Base-by-base conservation (phyloP, 108 stramenopile genomes). In the Cafeteria roenbergensis region DNA sequence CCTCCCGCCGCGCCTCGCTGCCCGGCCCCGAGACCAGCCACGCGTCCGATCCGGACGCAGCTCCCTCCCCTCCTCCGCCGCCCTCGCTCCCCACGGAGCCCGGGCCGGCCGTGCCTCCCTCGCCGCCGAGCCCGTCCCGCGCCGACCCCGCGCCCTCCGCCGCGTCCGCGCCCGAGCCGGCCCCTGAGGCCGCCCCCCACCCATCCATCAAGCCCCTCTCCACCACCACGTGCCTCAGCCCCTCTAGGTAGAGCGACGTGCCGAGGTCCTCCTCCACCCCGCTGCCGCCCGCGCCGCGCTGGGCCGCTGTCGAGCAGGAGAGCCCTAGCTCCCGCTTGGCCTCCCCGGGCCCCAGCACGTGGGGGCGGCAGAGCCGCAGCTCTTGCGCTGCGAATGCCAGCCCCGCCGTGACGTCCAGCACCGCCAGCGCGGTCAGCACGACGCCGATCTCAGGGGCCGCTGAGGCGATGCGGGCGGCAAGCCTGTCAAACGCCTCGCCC, bases 211-310 rank as follows among this genome's bases (percentile, higher is more conserved):
- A 25, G n/a, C 29, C 37, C 34, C 30, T 8, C 53, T 69, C 68
- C 28, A 69, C 61, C 0, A 69, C 68, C 1, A 63, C 30, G 25
- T 69, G 68, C 33, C 68, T 22, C n/a, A 9, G 21, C n/a, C 36
- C 34, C 34, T 61, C 2, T 2, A 61, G 59, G n/a, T 26, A 12
- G 24, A 61, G 59, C 8, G 36, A 28, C 2, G 21, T 24, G 24
- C 52, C 52, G 2, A 24, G 52, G 2, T 53, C 42, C 17, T 48
- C 42, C n/a, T n/a, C 42, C 42, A 48, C 12, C 42, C 42, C 42
- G 6, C 42, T 48, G 17, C 42, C 42, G 6, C 12, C 42, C 42
- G 42, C 42, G 12, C 42, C 17, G 42, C 42, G 12, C 17, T 17
- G 6, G 42, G 42, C 17, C 42, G 42, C 12, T 48, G 12, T 6